Base-by-base conservation (phyloP, 352 stramenopile genomes). In the Globisporangium recalcitrans region DNA sequence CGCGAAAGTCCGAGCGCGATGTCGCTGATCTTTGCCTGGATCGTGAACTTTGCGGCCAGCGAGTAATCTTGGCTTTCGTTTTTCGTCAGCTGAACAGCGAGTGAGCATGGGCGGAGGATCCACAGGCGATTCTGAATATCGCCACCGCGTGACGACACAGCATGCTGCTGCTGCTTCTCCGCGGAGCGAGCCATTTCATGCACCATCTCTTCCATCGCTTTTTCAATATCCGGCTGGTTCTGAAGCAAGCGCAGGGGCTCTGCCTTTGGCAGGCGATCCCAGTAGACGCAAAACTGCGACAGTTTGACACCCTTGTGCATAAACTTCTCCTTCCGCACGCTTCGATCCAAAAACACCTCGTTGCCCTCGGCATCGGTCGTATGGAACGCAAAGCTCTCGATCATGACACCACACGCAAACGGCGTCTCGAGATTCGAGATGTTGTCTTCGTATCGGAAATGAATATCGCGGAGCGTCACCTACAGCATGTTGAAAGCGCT, bases 21-120 rank as follows among this genome's bases (percentile, higher is more conserved):
- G 13, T 68, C 68, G 8, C 72, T 69, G 10, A 91, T 46, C 56
- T 80, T 73, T 4, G 82, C 73, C 32, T 84, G 73, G 13, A 91
- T 65, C 3, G 77, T 80, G 61, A 83, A 90, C 66, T 91, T 93
- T 40, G 84, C 79, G 5, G 73, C 78, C 8, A 70, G 63, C 22
- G 75, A 77, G 59, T 88, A 93, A 51, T 91, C 74, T 4, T 72
- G 60, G 34, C 77, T 91, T 62, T 94, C 85, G 58, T 92, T 94
- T 70, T 92, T 91, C 29, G 82, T 91, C 19, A 92, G 54, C 11
- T 86, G 80, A 29, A 90, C 81, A 2, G 42, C 71, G 4, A 92
- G 26, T 1, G 75, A 80, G 40, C 71, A 85, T 8, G 82, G 82
- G 13, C 60, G 68, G 27, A 91, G 47, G 31, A 89, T 58, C 82